Base-by-base conservation (phyloP, 305 asterid species). In the Solanum hybrid region DNA sequence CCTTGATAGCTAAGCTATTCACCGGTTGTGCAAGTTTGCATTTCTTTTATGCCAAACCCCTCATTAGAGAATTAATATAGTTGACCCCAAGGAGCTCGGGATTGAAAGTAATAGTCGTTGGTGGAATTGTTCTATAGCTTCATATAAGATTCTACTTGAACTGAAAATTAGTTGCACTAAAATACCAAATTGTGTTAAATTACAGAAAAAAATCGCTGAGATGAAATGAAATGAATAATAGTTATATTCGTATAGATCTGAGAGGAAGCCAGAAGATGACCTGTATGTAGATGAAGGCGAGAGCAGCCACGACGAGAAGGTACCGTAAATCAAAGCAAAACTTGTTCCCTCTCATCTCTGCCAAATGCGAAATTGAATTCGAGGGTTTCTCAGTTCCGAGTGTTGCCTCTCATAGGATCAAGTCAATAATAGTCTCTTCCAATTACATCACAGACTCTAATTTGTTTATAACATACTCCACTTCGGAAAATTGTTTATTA, bases 211-310 rank as follows among this genome's bases (percentile, higher is more conserved):
- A 60, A 60, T 20, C 10, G 26, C 0, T 60, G 71, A 60, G 71
- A 38, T 38, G 46, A 38, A 38, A 56, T 56, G 69, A 56, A 56
- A 60, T 20, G 71, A 60, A 60, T 60, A 60, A 60, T 60, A 60
- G 71, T 60, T 60, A 17, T 60, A 6, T 60, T 22, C 1, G 71
- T 60, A 60, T 66, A 46, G 64, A 80, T 87, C 22, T 38, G 38
- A 16, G 46, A 71, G 26, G 71, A 60, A 20, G 26, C 26, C 71
- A 60, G 71, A 60, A 60, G 71, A 60, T 60, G 7, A 77, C 99
- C 99, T 97, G 99, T 75, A 95, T 91, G 95, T 95, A 97, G 91
- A 97, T 92, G 96, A 97, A 97, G 13, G 98, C 97, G 51, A 95
- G 81, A 79, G 94, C 96, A 71, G 95, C 94, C 72, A 94, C 2